A percentile compares a stretch with the other conserved stretches of the same genome.
Conservation (phyloP, 768 basidiomycete species). For the Mycena albidolilacea region DNA sequence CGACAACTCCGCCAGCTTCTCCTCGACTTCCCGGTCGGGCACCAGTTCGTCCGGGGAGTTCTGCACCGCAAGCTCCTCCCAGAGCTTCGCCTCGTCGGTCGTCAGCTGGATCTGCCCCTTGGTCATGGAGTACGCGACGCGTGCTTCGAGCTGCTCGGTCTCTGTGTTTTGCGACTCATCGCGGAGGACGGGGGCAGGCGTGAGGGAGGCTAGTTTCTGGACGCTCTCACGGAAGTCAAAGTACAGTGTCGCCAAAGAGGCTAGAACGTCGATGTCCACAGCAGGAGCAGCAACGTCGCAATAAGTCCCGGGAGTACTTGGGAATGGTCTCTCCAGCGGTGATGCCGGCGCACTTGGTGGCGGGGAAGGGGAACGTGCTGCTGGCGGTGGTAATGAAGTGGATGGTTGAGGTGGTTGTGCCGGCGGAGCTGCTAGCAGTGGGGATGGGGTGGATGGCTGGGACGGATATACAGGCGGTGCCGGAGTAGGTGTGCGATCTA, state of each 20-base stretch:
- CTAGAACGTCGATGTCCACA: neutral
- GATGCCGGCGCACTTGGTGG: neutral
- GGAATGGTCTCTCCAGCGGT: conserved; percentile 34
- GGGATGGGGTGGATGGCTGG: neutral
- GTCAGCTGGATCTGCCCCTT: conserved; percentile 74
- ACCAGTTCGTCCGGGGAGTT: conserved; percentile 6
- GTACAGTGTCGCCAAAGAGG: conserved; percentile 61
- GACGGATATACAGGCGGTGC: neutral
- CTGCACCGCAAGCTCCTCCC: conserved; percentile 60
- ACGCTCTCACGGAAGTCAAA: conserved; percentile 64
- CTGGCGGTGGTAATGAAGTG: neutral
- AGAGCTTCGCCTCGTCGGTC: conserved; percentile 72
- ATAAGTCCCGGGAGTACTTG: neutral
- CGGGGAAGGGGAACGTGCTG: neutral
- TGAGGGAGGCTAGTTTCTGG: conserved; percentile 59
- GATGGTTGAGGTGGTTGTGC: neutral
- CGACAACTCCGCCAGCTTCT: conserved; percentile 40
- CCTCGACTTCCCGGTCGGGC: conserved; percentile 17
- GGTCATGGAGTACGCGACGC: conserved; percentile 66
- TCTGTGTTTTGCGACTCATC: conserved; percentile 33
- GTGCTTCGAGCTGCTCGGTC: conserved; percentile 50
- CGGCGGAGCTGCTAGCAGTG: neutral
- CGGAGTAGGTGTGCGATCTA: neutral
- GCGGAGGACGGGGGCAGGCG: conserved; percentile 34
- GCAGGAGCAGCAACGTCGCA: neutral